These are phyloP conservation scores for Lizanozyma gosingica DNA, from an alignment of 1,139 yeast species.

Conservation along the genomic window DNA sequence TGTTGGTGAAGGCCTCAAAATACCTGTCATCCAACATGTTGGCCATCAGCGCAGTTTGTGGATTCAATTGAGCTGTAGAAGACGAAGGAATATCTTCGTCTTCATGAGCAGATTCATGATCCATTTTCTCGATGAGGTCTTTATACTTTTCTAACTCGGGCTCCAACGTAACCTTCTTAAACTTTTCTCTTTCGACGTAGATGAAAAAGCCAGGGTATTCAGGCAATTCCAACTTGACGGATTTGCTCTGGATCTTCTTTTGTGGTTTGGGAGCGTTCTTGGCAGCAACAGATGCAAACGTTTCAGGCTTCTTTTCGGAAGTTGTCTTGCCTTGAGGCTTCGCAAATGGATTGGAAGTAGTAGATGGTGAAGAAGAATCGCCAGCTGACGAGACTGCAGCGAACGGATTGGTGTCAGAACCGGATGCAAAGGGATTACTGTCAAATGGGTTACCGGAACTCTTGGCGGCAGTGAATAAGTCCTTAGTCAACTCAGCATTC, in stretches of 20 bases:
- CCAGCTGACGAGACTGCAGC: conserved; percentile 9
- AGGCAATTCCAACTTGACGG: conserved; percentile 23
- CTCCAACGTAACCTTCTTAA: conserved; percentile 29
- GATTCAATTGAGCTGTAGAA: conserved; percentile 16
- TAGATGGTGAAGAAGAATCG: conserved; percentile 19
- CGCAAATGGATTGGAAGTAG: conserved; percentile 21
- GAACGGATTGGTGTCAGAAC: conserved; percentile 23
- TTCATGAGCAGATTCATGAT: conserved; percentile 23
- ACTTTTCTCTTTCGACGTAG: conserved; percentile 59
- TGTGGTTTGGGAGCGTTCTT: conserved; percentile 10
- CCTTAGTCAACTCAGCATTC: conserved; percentile 35
- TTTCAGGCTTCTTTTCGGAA: conserved; percentile 5
- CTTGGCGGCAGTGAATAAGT: conserved; percentile 23
- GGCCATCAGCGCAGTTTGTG: conserved; percentile 33
- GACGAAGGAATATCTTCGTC: conserved; percentile 23
- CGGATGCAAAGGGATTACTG: conserved; percentile 23
- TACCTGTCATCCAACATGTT: conserved; percentile 63
- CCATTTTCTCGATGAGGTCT: conserved; percentile 39
- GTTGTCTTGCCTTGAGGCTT: conserved; percentile 2
- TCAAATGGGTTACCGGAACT: conserved; percentile 9
- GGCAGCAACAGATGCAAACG: conserved; percentile 20
- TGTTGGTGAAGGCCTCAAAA: conserved; percentile 69
- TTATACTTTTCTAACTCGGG: conserved; percentile 39
- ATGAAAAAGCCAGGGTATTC: conserved; percentile 55
- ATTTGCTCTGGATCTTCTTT: conserved; percentile 3